Evolutionary conservation across 2,329 filamentous ascomycete species (phyloP).

Genomic region (Parascedosporium putredinis): DNA sequence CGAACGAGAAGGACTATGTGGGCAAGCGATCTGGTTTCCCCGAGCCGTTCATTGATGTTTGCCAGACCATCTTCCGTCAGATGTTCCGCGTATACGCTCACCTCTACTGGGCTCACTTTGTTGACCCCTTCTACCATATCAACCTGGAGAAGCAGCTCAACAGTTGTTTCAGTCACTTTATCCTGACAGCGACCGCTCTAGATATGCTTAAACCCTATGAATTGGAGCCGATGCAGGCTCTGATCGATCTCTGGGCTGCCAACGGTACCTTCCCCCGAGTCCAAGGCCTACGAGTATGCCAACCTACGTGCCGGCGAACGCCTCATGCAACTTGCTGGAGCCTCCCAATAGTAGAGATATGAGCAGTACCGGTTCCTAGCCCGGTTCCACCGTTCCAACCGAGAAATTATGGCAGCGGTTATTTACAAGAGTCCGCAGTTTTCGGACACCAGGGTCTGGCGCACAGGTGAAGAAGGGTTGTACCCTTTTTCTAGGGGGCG

Average conservation of each 20-base stretch:
- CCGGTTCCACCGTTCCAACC: too few species aligned
- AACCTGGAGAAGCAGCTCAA: conserved; percentile 74
- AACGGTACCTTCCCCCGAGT: conserved; percentile 78
- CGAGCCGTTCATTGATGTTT: conserved; percentile 76
- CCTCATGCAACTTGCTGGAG: conserved; percentile 36
- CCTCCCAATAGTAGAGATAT: background rate
- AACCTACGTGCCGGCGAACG: conserved; percentile 51
- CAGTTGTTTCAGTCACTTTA: conserved; percentile 79
- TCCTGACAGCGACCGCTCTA: conserved; percentile 68
- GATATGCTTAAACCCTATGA: conserved; percentile 82
- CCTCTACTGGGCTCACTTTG: conserved; percentile 93
- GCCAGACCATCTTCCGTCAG: conserved; percentile 89
- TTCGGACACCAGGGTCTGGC: too few species aligned
- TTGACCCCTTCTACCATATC: conserved; percentile 73
- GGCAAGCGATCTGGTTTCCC: conserved; percentile 92
- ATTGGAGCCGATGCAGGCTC: conserved; percentile 88
- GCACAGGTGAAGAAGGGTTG: too few species aligned
- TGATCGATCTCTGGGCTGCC: conserved; percentile 84
- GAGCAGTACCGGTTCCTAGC: too few species aligned
- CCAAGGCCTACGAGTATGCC: conserved; percentile 55
- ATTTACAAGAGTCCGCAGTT: too few species aligned
- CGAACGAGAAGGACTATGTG: conserved; percentile 62
- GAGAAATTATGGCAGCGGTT: too few species aligned
- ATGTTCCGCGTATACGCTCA: conserved; percentile 99
- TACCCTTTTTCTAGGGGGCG: too few species aligned